Evolutionary conservation across 2,329 filamentous ascomycete genomes (phyloP).

Genomic region (Leptographium procerum): DNA sequence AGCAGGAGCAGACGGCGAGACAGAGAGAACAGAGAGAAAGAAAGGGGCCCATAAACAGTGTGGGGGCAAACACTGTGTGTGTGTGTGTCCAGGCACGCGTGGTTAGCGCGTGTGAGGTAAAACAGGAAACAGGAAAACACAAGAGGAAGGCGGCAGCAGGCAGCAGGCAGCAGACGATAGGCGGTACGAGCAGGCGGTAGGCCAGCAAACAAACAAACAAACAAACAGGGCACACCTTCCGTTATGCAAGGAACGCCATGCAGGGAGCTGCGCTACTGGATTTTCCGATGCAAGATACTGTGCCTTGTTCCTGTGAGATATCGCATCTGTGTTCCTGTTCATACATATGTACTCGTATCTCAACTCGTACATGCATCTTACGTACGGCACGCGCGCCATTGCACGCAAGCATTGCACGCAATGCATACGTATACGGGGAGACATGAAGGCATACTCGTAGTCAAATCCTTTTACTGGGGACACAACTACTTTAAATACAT

Average conservation of each 20-base stretch:
- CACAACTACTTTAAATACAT: too few relatives aligned
- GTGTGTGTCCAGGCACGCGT: background rate
- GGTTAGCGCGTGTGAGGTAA: background rate
- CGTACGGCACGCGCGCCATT: background rate
- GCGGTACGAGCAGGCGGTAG: too few relatives aligned
- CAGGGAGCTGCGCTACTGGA: too few relatives aligned
- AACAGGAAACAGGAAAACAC: background rate
- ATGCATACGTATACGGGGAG: background rate
- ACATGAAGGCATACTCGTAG: too few relatives aligned
- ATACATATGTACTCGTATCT: too few relatives aligned
- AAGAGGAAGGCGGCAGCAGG: background rate
- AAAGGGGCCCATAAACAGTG: background rate
- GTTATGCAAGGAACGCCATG: too few relatives aligned
- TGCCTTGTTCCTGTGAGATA: background rate
- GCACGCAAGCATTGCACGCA: background rate
- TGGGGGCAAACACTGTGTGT: background rate
- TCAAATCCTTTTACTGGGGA: too few relatives aligned
- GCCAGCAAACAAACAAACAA: too few relatives aligned
- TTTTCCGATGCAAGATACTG: background rate
- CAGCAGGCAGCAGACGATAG: too few relatives aligned
- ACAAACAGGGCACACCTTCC: too few relatives aligned
- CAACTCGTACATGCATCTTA: too few relatives aligned
- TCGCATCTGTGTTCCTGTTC: too few relatives aligned
- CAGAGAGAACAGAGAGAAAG: background rate
- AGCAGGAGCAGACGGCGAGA: background rate